Conservation (phyloP, 129 eudicot species). For the Tagetes erecta region DNA sequence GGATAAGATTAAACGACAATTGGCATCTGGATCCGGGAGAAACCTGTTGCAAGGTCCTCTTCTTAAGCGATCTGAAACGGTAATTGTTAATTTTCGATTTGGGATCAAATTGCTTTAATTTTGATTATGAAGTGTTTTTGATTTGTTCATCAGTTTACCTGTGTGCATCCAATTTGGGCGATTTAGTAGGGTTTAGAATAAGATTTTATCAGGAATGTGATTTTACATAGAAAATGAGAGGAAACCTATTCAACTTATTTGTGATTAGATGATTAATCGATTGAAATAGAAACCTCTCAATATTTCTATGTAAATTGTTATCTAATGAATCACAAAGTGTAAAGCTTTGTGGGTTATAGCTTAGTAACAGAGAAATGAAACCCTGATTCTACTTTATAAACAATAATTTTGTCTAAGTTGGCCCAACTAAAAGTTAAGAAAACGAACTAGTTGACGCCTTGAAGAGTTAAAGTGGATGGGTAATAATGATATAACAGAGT, state of each 20-base stretch:
- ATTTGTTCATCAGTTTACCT: constrained; percentile 12
- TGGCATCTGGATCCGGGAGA: constrained; percentile 80
- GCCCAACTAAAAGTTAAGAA: neutral
- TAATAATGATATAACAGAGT: neutral
- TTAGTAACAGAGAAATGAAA: constrained; percentile 1
- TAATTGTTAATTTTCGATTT: constrained; percentile 25
- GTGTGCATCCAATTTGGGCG: constrained; percentile 18
- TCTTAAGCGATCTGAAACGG: constrained; percentile 97
- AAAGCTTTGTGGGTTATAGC: constrained; percentile 8
- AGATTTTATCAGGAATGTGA: constrained; percentile 16
- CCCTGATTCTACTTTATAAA: constrained; percentile 24
- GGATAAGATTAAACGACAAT: constrained; percentile 84
- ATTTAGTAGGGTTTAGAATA: constrained; percentile 17
- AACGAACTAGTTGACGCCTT: neutral
- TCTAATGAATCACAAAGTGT: neutral
- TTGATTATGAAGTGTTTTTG: neutral
- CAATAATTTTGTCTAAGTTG: neutral
- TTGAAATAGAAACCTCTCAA: constrained; percentile 6
- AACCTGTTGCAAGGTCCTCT: constrained; percentile 93
- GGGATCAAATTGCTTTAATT: neutral
- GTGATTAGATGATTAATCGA: neutral
- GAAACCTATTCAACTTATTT: neutral
- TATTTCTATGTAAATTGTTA: neutral
- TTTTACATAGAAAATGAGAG: constrained; percentile 1
- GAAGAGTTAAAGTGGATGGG: neutral